These are phyloP conservation scores for Phytophthora aleatoria DNA, from an alignment of 352 stramenopile species.

Conservation along the genomic window DNA sequence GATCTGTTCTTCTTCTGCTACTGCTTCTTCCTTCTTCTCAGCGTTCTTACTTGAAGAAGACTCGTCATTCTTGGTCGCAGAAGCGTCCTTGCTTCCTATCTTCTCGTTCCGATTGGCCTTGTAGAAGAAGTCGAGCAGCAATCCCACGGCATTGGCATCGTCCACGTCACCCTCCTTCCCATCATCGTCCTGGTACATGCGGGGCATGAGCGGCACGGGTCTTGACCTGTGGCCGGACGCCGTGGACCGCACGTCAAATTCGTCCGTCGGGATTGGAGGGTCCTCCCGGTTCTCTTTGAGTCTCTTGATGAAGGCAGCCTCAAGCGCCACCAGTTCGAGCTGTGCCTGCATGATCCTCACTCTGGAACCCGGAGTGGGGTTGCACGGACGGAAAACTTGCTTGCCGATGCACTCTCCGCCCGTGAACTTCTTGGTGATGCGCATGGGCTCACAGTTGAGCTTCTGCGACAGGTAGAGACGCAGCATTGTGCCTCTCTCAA, in stretches of 20 bases:
- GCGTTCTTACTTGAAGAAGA: slow-evolving; percentile 1
- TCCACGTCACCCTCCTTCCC: slow-evolving; percentile 45
- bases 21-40: slow-evolving; percentile 21
- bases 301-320: slow-evolving; percentile 78
- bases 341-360: slow-evolving; percentile 78
- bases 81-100: slow-evolving; percentile 21
- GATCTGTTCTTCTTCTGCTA: slow-evolving; percentile 30
- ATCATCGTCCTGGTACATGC: slow-evolving; percentile 36
- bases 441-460: slow-evolving; percentile 93
- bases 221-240: slow-evolving; percentile 27
- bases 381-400: slow-evolving; percentile 84
- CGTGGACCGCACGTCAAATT: slow-evolving; percentile 43
- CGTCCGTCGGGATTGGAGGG: slow-evolving; percentile 52
- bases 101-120: slow-evolving; percentile 76
- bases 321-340: slow-evolving; percentile 68
- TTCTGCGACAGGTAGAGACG: slow-evolving; percentile 91
- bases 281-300: slow-evolving; percentile 85
- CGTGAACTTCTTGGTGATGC: slow-evolving; percentile 94
- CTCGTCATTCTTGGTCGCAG: slow-evolving; percentile 6
- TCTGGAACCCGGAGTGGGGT: slow-evolving; percentile 62
- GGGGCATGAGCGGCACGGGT: slow-evolving; percentile 32
- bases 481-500: slow-evolving; percentile 90
- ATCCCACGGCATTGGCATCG: slow-evolving; percentile 67
- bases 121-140: slow-evolving; percentile 84
- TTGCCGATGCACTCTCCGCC: slow-evolving; percentile 92